These are phyloP conservation scores for Galerina marginata DNA, from an alignment of 768 basidiomycete genomes.

Conservation along the genomic window DNA sequence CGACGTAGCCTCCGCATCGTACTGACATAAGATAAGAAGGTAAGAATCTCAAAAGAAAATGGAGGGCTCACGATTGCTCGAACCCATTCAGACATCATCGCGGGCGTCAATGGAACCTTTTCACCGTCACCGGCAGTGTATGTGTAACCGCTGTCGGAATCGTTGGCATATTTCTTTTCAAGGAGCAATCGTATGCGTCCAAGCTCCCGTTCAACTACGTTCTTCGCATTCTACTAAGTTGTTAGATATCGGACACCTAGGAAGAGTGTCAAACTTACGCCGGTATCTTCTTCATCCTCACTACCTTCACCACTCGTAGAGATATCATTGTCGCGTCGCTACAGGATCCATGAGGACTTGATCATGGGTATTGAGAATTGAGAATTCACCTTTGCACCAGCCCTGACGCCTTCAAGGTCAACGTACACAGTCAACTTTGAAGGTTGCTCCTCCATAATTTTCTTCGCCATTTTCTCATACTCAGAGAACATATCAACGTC, in stretches of 20 bases:
- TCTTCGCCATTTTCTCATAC: constrained; percentile 14
- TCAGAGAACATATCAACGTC: constrained; percentile 20
- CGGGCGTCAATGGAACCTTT: constrained; percentile 8
- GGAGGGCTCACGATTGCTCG: constrained; percentile 10
- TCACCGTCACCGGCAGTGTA: constrained; percentile 9
- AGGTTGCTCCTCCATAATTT: constrained; percentile 11
- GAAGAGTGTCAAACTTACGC: neutral
- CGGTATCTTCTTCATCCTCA: neutral
- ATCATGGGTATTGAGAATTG: neutral
- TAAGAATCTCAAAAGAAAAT: neutral
- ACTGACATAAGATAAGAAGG: neutral
- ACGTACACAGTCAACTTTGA: constrained; percentile 18
- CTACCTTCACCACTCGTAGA: neutral
- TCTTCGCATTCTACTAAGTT: constrained; percentile 1
- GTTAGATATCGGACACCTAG: neutral
- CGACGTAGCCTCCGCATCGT: constrained; percentile 5
- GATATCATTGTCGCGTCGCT: neutral
- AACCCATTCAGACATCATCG: constrained; percentile 19
- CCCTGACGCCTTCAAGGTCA: constrained; percentile 19
- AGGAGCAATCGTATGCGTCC: constrained; percentile 8
- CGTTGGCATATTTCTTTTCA: constrained; percentile 17
- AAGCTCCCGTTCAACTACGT: constrained; percentile 1
- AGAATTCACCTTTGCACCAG: neutral
- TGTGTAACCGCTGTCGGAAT: constrained; percentile 8
- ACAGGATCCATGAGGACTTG: neutral